Evolutionary conservation across 2,329 filamentous ascomycete species (phyloP), one percentile per base, ranked within the genome.

Genomic region (Neofusicoccum laricinum): DNA sequence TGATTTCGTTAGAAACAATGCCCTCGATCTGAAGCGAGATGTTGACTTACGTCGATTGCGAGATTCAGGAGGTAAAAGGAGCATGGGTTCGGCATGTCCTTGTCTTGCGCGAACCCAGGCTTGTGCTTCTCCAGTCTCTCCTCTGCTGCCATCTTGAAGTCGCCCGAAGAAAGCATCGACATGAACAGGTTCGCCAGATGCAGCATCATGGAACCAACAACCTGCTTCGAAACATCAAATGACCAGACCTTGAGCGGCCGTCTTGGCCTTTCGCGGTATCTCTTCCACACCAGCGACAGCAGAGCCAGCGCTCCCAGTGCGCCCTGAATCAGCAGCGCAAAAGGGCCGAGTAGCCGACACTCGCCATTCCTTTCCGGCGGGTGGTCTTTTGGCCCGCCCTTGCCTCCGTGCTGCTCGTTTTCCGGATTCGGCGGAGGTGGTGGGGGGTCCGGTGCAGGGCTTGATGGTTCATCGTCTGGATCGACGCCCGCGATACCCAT

Each of bases 171-270:
- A 69, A 99, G 85, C 91, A 98, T 92, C 51, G 92, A 96, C 90
- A 99, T 96, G 77, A 97, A 87, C 61, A 99, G 84, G 75, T 99
- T 99, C 69, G 93, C 91, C 49, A 94, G 84, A 79, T 99, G 95
- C 38, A 97, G 88, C 76, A 99, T 84, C 50, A 93, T 89, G 34
- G 93, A 96, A 21, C 95, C 95, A 72, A 98, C 91, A 62, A 99
- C 92, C 81, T 99, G 95, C 82, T 99, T 99, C 36, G 92, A 96
- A 25, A 89, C 95, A 75, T 99, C 95, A 76, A 98, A 99, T 77
- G 91, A 93, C 94, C 95, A 99, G 69, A 99, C 93, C 84, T 96
- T 96, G 73, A 98, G 74, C 0, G 94, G 94, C 63, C 95, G 86
- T 76, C 97, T 94, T 1, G 95, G 94, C 64, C 91, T 85, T 79